Evolutionary conservation across 2,329 filamentous ascomycete genomes (phyloP), one percentile per base, ranked within the genome.

Genomic region (Apiospora pterosperma): DNA sequence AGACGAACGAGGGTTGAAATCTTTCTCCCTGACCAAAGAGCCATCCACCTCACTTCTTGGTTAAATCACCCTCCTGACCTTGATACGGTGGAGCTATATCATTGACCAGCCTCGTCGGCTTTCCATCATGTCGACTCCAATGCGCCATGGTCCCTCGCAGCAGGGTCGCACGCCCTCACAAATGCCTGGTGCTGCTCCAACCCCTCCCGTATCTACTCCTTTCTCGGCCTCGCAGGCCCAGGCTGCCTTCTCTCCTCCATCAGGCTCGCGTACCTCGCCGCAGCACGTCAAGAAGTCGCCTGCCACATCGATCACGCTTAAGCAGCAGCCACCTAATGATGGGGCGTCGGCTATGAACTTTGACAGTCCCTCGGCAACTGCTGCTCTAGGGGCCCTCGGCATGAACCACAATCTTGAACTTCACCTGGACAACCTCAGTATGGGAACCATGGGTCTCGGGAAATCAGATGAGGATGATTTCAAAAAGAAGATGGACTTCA

Each of bases 131-230:
- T 75, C 75, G 60, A 76, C 75, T 19, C 75, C 75, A 5, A 76
- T 76, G 74, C 74, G 75, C 31, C 73, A 74, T 39, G 74, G 72
- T 6, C 76, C 82, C 48, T 87, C 84, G 16, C 81, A 83, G 69
- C 82, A 84, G 73, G 81, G 81, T n/a, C 77, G 78, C 39, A 84
- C 82, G 3, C 82, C 81, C 4, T 82, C 81, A 21, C 84, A 86
- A 69, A 74, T 78, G 42, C 74, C 78, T 21, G 75, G 83, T 64
- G 80, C 84, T 2, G 85, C 79, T 5, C 86, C 85, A 3, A 90
- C 88, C 6, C 88, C 88, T 16, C 87, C 87, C n/a, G 87, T 88
- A 28, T 89, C 88, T 39, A 90, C 88, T 1, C 88, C 88, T 16
- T 90, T 90, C 76, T 89, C 86, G 23, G 76, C 75, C 64, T 83